Conservation (phyloP, 2,329 filamentous ascomycete genomes). For the Byssoonygena ceratinophila region DNA sequence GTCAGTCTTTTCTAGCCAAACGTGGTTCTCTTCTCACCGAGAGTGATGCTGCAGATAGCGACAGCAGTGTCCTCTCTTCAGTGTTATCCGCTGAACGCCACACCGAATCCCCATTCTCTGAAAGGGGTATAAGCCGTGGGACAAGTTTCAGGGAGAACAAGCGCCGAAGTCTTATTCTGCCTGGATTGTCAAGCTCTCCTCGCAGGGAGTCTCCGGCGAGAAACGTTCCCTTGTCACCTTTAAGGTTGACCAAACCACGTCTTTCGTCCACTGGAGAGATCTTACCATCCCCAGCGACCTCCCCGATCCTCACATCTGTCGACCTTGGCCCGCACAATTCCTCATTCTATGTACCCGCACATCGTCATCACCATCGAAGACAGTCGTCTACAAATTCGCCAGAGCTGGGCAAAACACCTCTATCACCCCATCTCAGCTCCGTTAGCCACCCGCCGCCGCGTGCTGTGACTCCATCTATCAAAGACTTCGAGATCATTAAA, state of each 20-base stretch:
- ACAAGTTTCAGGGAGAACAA: conserved; percentile 74
- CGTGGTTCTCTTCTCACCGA: conserved; percentile 71
- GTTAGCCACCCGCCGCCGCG: conserved; percentile 74
- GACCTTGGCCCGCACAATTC: conserved; percentile 44
- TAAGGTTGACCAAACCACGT: conserved; percentile 75
- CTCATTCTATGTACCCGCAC: conserved; percentile 47
- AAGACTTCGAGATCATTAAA: conserved; percentile 98
- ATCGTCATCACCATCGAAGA: conserved; percentile 62
- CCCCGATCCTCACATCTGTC: conserved; percentile 70
- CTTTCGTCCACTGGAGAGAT: conserved; percentile 46
- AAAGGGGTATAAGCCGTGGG: conserved; percentile 65
- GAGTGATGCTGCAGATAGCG: conserved; percentile 77
- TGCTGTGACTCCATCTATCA: conserved; percentile 88
- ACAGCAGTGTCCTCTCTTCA: conserved; percentile 78
- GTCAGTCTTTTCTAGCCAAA: conserved; percentile 52
- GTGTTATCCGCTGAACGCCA: conserved; percentile 58
- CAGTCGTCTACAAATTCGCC: conserved; percentile 87
- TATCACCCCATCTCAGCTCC: conserved; percentile 71
- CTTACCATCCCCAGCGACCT: conserved; percentile 74
- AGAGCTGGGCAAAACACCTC: conserved; percentile 54
- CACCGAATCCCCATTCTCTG: conserved; percentile 83
- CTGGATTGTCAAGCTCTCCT: conserved; percentile 61
- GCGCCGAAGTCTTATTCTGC: conserved; percentile 73
- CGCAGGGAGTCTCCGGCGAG: conserved; percentile 84
- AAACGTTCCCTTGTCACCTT: conserved; percentile 69